Evolutionary conservation across 192 early-diverging fungal species (phyloP), one percentile per base, ranked within the genome.

Genomic region (Umbelopsis vinacea): DNA sequence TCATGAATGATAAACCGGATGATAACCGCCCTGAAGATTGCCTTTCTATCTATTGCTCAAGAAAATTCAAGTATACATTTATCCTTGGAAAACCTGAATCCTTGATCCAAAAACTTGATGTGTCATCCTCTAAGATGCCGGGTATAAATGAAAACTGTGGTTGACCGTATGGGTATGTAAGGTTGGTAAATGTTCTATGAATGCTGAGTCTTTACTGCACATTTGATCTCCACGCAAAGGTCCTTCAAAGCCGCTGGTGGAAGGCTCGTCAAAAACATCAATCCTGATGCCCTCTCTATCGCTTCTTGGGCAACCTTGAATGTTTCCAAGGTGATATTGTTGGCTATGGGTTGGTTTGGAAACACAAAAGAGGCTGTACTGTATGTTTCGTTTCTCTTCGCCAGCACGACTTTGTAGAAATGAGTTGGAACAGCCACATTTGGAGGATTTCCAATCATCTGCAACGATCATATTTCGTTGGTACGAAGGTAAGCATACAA

Each of bases 381-480:
- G 63, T 84, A 84, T 9, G 69, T 77, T 24, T 26, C 46, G 3
- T 82, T 72, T 40, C 82, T 86, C 60, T 83, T 76, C 3, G 57
- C 23, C 17, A 79, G 57, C 4, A 79, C 15, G 0, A 79, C 35
- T 69, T 90, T 90, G 74, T 74, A 90, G 70, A 90, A 90, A 70
- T 90, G 89, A 11, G 89, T 89, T 17, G 89, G 89, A 6, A 90
- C 89, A 26, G 85, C 81, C 4, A 82, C 57, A 38, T 80, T 79
- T 6, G 87, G 87, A 45, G 66, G 90, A 63, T 86, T 82, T 0
- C 96, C 95, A 55, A 98, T 91, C n/a, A 97, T 89, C 57, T 63
- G 29, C 15, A 5, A 63, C 3, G 3, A 11, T 11, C 6, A 1
- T 75, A 76, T 22, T 76, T 47, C 5, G 81, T 82, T 40, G 37